Percentiles rank a stretch among this genome's conserved stretches.
phyloP scores from a whole-genome alignment of 225 moss, liverwort and hornwort species.

The Pseudisothecium myosuroides region DNA sequence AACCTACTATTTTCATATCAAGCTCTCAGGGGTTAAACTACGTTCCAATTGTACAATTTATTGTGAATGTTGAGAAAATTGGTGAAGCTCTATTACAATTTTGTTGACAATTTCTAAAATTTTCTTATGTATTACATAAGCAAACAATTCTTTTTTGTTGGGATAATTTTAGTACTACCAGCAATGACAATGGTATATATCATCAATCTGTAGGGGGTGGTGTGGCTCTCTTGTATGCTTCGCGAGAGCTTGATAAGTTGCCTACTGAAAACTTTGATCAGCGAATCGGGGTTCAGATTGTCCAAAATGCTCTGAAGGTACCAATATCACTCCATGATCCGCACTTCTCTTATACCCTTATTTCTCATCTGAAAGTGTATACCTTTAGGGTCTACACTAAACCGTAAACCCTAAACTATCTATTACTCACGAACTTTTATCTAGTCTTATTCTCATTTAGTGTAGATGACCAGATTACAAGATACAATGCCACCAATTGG shows the following conservation, averaged over 20 bases:
- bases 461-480: neutral
- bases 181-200: neutral
- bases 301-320: conserved; percentile 87
- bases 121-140: neutral
- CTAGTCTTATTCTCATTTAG: neutral
- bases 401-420: neutral
- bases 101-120: neutral
- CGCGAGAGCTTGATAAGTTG: conserved; percentile 69
- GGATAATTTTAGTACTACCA: neutral
- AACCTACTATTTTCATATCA: neutral
- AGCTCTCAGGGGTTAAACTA: neutral
- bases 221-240: conserved; percentile 83
- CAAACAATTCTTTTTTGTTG: no score
- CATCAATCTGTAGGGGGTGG: conserved; percentile 59
- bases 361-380: neutral
- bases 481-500: neutral
- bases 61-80: neutral
- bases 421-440: neutral
- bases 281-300: conserved; percentile 78
- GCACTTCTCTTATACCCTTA: neutral
- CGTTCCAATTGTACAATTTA: neutral
- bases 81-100: neutral
- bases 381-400: neutral
- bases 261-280: conserved; percentile 68
- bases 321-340: neutral